These are phyloP conservation scores for Annulohypoxylon maeteangense DNA, from an alignment of 495 filamentous ascomycete species.

Conservation along the genomic window DNA sequence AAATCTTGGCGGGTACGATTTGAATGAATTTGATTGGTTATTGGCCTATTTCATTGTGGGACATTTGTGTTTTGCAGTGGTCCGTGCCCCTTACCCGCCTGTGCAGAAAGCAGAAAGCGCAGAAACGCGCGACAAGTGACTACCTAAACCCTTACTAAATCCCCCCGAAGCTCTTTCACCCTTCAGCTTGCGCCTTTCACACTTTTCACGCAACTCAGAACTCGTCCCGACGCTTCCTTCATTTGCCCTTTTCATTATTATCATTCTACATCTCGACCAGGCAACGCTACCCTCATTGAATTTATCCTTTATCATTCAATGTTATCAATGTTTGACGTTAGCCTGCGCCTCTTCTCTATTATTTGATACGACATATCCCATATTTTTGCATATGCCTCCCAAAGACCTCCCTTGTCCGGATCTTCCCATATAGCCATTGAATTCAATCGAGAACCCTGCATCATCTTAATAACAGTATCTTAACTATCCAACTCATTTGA, in stretches of 20 bases:
- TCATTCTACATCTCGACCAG: neutral
- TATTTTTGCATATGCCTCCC: conserved; percentile 26
- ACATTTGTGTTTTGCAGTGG: conserved; percentile 38
- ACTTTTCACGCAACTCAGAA: neutral
- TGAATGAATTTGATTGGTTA: conserved; percentile 40
- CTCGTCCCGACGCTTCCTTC: neutral
- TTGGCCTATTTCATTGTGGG: neutral
- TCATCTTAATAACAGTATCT: conserved; percentile 5
- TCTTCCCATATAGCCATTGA: conserved; percentile 12
- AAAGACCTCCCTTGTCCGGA: conserved; percentile 21
- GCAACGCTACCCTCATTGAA: neutral
- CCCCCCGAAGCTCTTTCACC: conserved; percentile 30
- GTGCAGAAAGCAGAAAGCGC: conserved; percentile 18
- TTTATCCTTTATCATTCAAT: neutral
- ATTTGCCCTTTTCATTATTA: conserved; percentile 4
- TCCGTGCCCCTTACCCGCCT: conserved; percentile 34
- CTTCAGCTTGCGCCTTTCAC: conserved; percentile 39
- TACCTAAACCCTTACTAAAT: conserved; percentile 37
- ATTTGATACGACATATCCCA: conserved; percentile 10
- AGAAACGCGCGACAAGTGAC: conserved; percentile 44
- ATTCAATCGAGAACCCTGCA: conserved; percentile 15
- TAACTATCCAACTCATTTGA: neutral
- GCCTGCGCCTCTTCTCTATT: conserved; percentile 6
- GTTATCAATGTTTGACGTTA: conserved; percentile 5
- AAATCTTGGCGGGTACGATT: conserved; percentile 24